A percentile compares a stretch with the other conserved stretches of the same genome.
Evolutionary conservation across 1,139 yeast genomes (phyloP).

Genomic region (Saccharomycopsis crataegensis): DNA sequence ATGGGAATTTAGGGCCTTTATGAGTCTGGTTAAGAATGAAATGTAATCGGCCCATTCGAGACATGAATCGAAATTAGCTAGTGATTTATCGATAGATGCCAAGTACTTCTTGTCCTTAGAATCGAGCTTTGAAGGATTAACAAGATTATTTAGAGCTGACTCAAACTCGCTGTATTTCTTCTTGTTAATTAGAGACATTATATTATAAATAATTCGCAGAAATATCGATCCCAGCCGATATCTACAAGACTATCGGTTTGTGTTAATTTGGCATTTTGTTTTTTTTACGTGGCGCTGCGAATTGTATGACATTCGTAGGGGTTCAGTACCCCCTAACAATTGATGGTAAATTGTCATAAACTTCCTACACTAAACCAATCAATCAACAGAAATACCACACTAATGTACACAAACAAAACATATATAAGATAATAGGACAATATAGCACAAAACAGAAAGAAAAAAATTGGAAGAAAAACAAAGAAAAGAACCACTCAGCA

Average conservation of each 20-base stretch:
- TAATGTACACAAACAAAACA: neutral
- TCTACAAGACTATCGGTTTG: neutral
- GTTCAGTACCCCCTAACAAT: neutral
- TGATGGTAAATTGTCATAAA: too few relatives aligned
- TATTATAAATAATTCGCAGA: neutral
- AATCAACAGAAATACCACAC: too few relatives aligned
- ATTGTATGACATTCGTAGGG: neutral
- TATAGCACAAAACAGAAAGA: neutral
- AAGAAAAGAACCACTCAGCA: neutral
- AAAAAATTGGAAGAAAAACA: neutral
- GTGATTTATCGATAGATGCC: constrained; percentile 62
- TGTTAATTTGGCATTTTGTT: neutral
- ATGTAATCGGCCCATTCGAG: constrained; percentile 99
- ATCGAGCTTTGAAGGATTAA: constrained; percentile 23
- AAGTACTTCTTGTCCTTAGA: constrained; percentile 64
- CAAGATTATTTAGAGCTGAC: constrained; percentile 6
- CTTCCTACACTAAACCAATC: too few relatives aligned
- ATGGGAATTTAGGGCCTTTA: constrained; percentile 53
- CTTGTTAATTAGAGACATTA: neutral
- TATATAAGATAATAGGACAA: neutral
- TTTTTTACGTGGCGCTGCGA: neutral
- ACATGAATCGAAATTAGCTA: constrained; percentile 73
- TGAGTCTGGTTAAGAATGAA: constrained; percentile 71
- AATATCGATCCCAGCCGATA: neutral
- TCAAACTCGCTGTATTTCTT: constrained; percentile 6